Evolutionary conservation across 768 basidiomycete species (phyloP), one percentile per base, ranked within the genome.

Genomic region (Psilocybe cyanescens): DNA sequence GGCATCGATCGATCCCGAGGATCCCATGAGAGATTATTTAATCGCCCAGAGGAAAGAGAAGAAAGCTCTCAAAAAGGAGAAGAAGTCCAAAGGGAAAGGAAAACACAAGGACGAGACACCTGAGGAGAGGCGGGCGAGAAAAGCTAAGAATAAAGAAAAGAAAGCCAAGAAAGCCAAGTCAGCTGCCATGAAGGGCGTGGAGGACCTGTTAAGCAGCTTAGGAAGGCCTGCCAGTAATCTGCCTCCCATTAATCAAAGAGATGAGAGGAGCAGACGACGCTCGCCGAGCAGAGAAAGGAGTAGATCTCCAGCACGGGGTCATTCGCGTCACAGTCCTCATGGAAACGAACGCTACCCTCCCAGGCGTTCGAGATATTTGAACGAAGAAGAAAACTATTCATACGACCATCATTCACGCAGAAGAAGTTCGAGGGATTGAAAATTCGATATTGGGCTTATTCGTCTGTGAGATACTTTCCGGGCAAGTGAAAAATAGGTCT

Each of bases 21-120:
- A 99, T 75, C 97, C 97, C 1, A 99, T 99, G 97, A 86, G 90
- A 30, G 96, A 95, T 63, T 99, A 93, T 72, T 80, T 99, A 35
- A 76, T 95, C 41, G 83, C 87, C 1, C 85, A 96, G 72, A 83
- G 84, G 67, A 85, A 78, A 66, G 91, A 94, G 70, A 85, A 86
- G 70, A 91, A 88, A 65, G 86, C 82, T 2, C 75, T 81, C 60
- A 90, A 89, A 76, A 88, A 89, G 70, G 89, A 86, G 67, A 85
- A 85, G 66, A 89, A 87, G 69, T 81, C 83, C 19, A 91, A 91
- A 72, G 78, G 81, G 47, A 90, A 91, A 72, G 78, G 80, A 53
- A 90, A 86, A 72, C 86, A 81, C 68, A 89, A 89, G 68, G 82
- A 89, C 68, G 90, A 93, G 72, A 92, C 89, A 3, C 89, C 87